Evolutionary conservation across 2,329 filamentous ascomycete species (phyloP).

Genomic region (Hawksworthiomyces lignivorus): DNA sequence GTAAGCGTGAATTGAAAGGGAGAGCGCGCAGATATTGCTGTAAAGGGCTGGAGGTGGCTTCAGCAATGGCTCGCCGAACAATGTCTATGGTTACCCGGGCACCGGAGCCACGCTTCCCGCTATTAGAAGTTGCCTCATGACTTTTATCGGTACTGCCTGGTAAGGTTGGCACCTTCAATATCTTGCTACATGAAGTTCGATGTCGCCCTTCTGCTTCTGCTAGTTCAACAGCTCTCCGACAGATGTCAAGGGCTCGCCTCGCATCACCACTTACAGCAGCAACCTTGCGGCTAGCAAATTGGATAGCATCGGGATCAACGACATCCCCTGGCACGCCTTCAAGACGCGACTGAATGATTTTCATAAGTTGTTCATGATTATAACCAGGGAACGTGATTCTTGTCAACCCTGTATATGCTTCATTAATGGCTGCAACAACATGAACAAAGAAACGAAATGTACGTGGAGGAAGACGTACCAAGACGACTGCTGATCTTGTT

Average conservation of each 20-base stretch:
- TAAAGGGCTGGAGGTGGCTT: conserved; percentile 86
- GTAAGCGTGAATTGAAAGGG: conserved; percentile 73
- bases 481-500: conserved; percentile 96
- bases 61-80: conserved; percentile 88
- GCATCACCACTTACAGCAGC: conserved; percentile 94
- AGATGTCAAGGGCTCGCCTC: conserved; percentile 86
- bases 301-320: conserved; percentile 85
- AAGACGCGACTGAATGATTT: conserved; percentile 90
- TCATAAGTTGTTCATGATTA: conserved; percentile 94
- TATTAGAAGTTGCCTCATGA: not conserved
- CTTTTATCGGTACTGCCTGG: conserved; percentile 17
- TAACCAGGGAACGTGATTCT: conserved; percentile 97
- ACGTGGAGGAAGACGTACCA: conserved; percentile 32
- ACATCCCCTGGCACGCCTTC: conserved; percentile 82
- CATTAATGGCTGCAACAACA: too few relatives aligned
- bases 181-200: conserved; percentile 18
- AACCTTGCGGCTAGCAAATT: conserved; percentile 94
- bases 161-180: conserved; percentile 25
- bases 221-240: conserved; percentile 87
- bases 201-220: conserved; percentile 61
- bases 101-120: conserved; percentile 27
- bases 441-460: too few relatives aligned
- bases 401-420: conserved; percentile 62
- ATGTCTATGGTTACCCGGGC: conserved; percentile 81
- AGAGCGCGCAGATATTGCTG: conserved; percentile 82